Evolutionary conservation across 306 rosid species (phyloP).

Genomic region (Urtica urens): DNA sequence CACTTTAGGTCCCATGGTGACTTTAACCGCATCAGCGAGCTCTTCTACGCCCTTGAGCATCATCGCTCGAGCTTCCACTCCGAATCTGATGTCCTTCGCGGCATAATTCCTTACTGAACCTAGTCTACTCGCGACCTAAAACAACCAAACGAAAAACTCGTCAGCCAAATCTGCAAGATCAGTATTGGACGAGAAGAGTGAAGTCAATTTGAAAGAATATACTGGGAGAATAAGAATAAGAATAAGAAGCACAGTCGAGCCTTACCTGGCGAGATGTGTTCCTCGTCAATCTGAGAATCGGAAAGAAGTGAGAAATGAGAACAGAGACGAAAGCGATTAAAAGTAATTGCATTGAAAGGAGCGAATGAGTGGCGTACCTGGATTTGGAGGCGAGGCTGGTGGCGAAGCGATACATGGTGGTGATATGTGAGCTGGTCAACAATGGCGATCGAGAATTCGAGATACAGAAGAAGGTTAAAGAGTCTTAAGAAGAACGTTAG

Average conservation of each 20-base stretch:
- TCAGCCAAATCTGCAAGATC: too few relatives aligned
- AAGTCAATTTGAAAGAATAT: too few relatives aligned
- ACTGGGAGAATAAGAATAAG: too few relatives aligned
- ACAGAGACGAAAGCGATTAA: constrained; percentile 3
- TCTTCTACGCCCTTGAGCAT: constrained; percentile 50
- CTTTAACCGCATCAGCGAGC: constrained; percentile 43
- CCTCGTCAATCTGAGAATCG: constrained; percentile 15
- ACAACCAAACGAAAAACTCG: neutral
- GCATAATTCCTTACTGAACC: constrained; percentile 39
- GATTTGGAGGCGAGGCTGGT: constrained; percentile 37
- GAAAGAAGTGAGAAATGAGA: constrained; percentile 1
- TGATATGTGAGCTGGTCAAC: too few relatives aligned
- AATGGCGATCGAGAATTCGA: neutral
- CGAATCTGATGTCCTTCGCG: constrained; percentile 40
- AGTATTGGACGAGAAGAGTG: too few relatives aligned
- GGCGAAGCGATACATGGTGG: constrained; percentile 39
- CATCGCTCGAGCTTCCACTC: constrained; percentile 36
- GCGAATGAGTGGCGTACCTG: constrained; percentile 14
- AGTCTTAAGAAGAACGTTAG: neutral
- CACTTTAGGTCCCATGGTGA: constrained; percentile 43
- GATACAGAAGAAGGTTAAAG: neutral
- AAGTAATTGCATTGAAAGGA: constrained; percentile 1
- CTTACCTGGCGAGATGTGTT: constrained; percentile 22
- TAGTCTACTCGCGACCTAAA: constrained; percentile 24
- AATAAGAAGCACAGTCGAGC: neutral